These are phyloP conservation scores for Delphinella strobiligena DNA, from an alignment of 2,329 filamentous ascomycete genomes.

Conservation along the genomic window DNA sequence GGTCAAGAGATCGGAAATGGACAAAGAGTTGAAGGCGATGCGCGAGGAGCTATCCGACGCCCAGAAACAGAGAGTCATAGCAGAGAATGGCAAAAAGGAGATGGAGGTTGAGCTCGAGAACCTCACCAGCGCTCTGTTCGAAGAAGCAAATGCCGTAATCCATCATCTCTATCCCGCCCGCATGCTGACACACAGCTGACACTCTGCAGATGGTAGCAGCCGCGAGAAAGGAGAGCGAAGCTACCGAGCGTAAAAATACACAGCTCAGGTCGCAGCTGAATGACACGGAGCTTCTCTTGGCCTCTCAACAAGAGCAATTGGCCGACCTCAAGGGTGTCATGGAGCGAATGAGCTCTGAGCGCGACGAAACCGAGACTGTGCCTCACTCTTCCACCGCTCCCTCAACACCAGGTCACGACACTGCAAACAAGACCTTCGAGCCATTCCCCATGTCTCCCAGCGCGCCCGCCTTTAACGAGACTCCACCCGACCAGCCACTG, in stretches of 20 bases:
- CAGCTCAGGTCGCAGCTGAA: constrained; percentile 74
- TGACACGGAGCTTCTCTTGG: constrained; percentile 75
- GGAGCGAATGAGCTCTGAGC: constrained; percentile 68
- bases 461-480: constrained; percentile 36
- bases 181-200: constrained; percentile 16
- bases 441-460: constrained; percentile 40
- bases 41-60: constrained; percentile 30
- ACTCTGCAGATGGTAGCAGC: constrained; percentile 67
- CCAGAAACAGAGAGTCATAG: constrained; percentile 25
- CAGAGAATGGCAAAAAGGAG: constrained; percentile 59
- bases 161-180: constrained; percentile 11
- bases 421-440: constrained; percentile 53
- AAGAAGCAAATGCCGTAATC: constrained; percentile 79
- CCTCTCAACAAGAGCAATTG: constrained; percentile 86
- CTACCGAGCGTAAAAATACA: constrained; percentile 66
- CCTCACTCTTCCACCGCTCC: constrained; percentile 54
- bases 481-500: constrained; percentile 50
- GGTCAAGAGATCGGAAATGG: constrained; percentile 61
- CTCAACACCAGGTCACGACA: constrained; percentile 60
- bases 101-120: constrained; percentile 90
- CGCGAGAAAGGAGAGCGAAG: constrained; percentile 74
- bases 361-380: constrained; percentile 51
- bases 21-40: constrained; percentile 36
- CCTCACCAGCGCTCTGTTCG: constrained; percentile 84
- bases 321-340: constrained; percentile 84